Evolutionary conservation across 2,329 filamentous ascomycete species (phyloP).

Genomic region (Chrysoporthe cubensis): DNA sequence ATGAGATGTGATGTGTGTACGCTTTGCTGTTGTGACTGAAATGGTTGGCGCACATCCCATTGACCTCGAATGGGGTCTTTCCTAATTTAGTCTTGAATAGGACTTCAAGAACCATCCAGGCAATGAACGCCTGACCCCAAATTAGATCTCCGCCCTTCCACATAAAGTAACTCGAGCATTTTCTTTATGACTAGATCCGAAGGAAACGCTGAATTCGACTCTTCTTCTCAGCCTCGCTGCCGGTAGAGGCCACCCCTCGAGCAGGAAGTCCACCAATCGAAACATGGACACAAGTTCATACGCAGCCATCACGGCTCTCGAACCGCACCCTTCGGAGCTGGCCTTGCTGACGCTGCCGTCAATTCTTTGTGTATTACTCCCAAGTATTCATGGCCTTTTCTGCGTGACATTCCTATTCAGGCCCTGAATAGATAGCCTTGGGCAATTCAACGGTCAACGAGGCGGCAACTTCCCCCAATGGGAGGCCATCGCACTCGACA

Average conservation of each 20-base stretch:
- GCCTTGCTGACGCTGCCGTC: background rate
- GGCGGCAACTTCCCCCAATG: slow-evolving; percentile 1
- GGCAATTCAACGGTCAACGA: background rate
- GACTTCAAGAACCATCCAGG: background rate
- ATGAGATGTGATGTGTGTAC: background rate
- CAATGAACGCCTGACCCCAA: background rate
- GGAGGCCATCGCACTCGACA: background rate
- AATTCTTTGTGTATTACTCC: background rate
- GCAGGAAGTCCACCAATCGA: background rate
- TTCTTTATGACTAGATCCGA: background rate
- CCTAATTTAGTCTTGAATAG: slow-evolving; percentile 22
- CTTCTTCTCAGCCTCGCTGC: background rate
- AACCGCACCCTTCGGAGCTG: background rate
- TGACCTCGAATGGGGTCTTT: background rate
- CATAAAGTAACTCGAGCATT: background rate
- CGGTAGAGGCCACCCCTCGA: background rate
- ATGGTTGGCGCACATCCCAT: background rate
- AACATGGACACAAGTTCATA: background rate
- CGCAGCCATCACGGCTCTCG: background rate
- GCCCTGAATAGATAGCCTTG: slow-evolving; percentile 3
- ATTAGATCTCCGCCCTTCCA: background rate
- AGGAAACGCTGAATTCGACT: background rate
- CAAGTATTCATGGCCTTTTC: background rate
- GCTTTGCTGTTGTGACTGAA: background rate
- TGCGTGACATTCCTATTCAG: slow-evolving; percentile 16